Base-by-base conservation (phyloP, 768 basidiomycete species). In the Boletus barrowsii region DNA sequence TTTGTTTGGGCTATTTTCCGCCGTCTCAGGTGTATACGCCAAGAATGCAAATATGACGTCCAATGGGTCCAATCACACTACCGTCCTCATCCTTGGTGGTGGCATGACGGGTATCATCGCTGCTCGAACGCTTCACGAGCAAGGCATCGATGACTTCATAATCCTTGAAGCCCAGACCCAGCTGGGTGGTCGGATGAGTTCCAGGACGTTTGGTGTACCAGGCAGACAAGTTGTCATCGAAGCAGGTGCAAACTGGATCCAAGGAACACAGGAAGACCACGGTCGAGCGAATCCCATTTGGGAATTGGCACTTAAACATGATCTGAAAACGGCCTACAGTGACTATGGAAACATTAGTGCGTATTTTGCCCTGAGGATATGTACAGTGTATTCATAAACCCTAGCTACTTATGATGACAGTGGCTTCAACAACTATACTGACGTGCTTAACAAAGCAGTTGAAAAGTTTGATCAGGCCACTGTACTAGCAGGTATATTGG, bases 51-150 rank as follows among this genome's bases (percentile, higher is more conserved):
- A 48, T 18, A 32, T 37, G 18, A 44, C 22, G 24, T 30, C 40
- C 35, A 41, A 45, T 20, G 22, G 40, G 9, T 17, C 58, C 11
- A 68, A 54, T 10, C 51, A 62, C 18, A 61, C 65, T 6, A 72
- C 63, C 15, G 78, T 84, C 4, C 75, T 87, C 41, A 81, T 87
- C 49, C 75, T 87, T 11, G 86, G 86, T 2, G 86, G 84, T 18
- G 85, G 86, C 10, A 77, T 87, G 35, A 71, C 86, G 5, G 86
- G 87, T 13, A 71, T 87, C 32, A 82, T 83, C 33, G 84, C 85
- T 6, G 87, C 86, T 14, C 77, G 79, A 29, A 79, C 82, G 0
- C 72, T 87, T 11, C 75, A 83, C 47, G 66, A 76, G 49, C 68
- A 76, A 22, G 81, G 81, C 5, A 76, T 86, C 55, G 56, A 76